phyloP scores from a whole-genome alignment of 2,329 filamentous ascomycete species.

The Fusarium hainanense region DNA sequence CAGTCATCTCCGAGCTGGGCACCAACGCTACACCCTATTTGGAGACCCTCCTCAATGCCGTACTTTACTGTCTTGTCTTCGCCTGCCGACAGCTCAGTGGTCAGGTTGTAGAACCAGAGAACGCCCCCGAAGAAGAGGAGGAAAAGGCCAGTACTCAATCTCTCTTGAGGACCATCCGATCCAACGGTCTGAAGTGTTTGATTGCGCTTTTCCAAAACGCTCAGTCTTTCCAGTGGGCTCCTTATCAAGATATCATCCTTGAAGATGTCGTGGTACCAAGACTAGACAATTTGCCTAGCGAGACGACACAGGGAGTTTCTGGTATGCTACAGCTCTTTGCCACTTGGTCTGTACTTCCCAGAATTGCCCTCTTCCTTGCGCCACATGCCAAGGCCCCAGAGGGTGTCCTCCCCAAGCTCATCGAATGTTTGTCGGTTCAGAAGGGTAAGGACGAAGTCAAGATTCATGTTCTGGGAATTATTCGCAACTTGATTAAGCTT shows the following conservation, averaged over 20 bases:
- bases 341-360: slow-evolving; percentile 78
- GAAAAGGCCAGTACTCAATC: slow-evolving; percentile 63
- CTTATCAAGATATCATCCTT: slow-evolving; percentile 77
- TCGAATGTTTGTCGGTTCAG: slow-evolving; percentile 75
- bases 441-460: slow-evolving; percentile 90
- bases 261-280: slow-evolving; percentile 80
- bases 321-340: slow-evolving; percentile 82
- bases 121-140: slow-evolving; percentile 56
- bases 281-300: slow-evolving; percentile 79
- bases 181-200: slow-evolving; percentile 83
- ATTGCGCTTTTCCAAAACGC: slow-evolving; percentile 81
- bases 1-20: slow-evolving; percentile 86
- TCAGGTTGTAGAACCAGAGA: slow-evolving; percentile 47
- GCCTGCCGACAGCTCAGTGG: slow-evolving; percentile 70
- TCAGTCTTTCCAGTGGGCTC: slow-evolving; percentile 75
- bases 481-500: slow-evolving; percentile 75
- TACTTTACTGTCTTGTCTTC: slow-evolving; percentile 83
- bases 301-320: slow-evolving; percentile 91
- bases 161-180: slow-evolving; percentile 73
- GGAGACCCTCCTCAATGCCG: slow-evolving; percentile 75
- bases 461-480: slow-evolving; percentile 79
- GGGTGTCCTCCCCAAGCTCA: slow-evolving; percentile 75
- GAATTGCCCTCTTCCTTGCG: slow-evolving; percentile 74
- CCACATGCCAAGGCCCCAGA: slow-evolving; percentile 58
- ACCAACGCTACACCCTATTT: slow-evolving; percentile 76